Conservation (phyloP, 768 basidiomycete species). For the Trametes cubensis region DNA sequence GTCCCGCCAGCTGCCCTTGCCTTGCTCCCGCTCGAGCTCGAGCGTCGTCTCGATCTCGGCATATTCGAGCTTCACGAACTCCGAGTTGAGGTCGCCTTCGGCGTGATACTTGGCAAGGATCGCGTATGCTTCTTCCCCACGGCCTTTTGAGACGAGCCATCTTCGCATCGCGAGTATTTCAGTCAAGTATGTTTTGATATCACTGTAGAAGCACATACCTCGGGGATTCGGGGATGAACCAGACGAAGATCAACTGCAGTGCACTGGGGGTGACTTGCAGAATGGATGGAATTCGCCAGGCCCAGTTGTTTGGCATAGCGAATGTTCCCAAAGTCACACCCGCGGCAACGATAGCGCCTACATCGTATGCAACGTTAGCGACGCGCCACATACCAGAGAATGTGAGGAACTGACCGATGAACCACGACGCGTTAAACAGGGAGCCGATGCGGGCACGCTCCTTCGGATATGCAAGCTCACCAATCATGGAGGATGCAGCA, state of each 20-base stretch:
- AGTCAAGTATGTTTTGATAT: background rate
- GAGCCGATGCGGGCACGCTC: constrained; percentile 69
- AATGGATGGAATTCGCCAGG: constrained; percentile 71
- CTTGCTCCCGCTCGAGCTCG: constrained; percentile 51
- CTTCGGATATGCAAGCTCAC: constrained; percentile 70
- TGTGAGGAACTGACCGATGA: constrained; percentile 43
- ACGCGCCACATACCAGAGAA: background rate
- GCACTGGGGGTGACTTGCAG: constrained; percentile 57
- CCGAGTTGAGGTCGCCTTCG: constrained; percentile 55
- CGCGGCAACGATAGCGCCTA: constrained; percentile 60
- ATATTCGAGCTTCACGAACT: constrained; percentile 61
- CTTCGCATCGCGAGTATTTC: constrained; percentile 2
- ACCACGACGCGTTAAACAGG: constrained; percentile 65
- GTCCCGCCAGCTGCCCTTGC: constrained; percentile 50
- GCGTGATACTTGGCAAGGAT: constrained; percentile 64
- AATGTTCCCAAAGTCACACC: constrained; percentile 68
- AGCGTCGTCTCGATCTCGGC: constrained; percentile 56
- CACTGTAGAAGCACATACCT: constrained; percentile 30
- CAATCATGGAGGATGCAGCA: constrained; percentile 66
- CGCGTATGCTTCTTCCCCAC: constrained; percentile 66
- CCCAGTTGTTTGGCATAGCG: constrained; percentile 57
- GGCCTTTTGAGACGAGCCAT: constrained; percentile 63
- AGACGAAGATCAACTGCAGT: constrained; percentile 58
- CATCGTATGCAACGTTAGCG: constrained; percentile 14
- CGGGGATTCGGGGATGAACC: constrained; percentile 65